Evolutionary conservation across 2,329 filamentous ascomycete genomes (phyloP).

Genomic region (Verticillium dahliae): DNA sequence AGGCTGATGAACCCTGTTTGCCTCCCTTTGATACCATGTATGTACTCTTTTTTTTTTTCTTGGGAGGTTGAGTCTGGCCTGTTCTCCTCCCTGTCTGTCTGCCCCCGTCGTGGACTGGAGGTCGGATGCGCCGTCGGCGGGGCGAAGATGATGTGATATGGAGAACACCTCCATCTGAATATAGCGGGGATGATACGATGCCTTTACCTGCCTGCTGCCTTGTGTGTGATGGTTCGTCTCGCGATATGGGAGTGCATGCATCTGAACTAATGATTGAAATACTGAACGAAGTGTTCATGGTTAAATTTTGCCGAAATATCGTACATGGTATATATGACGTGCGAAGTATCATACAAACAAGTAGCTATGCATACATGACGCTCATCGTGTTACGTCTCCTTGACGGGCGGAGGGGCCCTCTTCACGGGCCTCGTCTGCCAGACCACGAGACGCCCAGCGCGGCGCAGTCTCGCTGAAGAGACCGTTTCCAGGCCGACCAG

Average conservation of each 20-base stretch:
- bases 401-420: neutral
- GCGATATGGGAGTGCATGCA: too few species aligned
- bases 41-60: neutral
- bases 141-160: neutral
- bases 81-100: neutral
- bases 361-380: neutral
- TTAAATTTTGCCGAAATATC: too few species aligned
- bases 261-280: too few species aligned
- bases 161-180: neutral
- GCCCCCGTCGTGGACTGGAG: neutral
- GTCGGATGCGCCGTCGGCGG: neutral
- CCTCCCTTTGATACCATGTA: neutral
- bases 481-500: conserved; percentile 56
- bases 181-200: neutral
- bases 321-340: neutral
- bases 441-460: conserved; percentile 50
- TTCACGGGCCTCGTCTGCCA: conserved; percentile 41
- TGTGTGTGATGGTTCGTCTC: too few species aligned
- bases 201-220: neutral
- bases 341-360: neutral
- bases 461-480: conserved; percentile 55
- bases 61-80: neutral
- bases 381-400: neutral
- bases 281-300: too few species aligned
- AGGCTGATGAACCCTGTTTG: neutral